Evolutionary conservation across 2,329 filamentous ascomycete genomes (phyloP).

Genomic region (Harringtonia aguacate): DNA sequence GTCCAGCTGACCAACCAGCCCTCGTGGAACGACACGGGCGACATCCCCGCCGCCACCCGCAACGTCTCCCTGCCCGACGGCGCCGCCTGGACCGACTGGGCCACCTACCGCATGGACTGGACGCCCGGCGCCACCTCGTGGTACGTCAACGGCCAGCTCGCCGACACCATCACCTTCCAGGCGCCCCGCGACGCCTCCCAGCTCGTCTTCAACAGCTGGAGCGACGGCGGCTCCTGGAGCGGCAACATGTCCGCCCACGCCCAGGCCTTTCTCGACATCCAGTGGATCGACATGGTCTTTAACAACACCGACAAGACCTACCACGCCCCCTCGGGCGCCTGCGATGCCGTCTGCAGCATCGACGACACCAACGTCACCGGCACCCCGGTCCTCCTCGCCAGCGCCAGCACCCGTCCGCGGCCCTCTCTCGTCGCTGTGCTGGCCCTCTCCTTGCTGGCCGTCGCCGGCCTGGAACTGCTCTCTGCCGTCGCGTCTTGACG

Average conservation of each 20-base stretch:
- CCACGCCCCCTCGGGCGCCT: conserved; percentile 12
- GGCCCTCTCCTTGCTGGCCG: no score
- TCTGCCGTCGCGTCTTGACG: no score
- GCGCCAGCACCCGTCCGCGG: background rate
- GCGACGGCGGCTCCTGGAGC: conserved; percentile 39
- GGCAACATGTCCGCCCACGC: conserved; percentile 31
- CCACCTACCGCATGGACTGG: conserved; percentile 42
- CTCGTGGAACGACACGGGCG: conserved; percentile 26
- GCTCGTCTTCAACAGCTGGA: conserved; percentile 41
- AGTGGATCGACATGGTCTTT: conserved; percentile 41
- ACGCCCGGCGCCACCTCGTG: conserved; percentile 32
- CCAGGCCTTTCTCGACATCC: conserved; percentile 35
- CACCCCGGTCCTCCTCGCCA: conserved; percentile 23
- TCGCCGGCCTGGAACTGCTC: no score
- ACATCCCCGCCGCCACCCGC: conserved; percentile 29
- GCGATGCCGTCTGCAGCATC: conserved; percentile 26
- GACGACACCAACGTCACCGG: conserved; percentile 23
- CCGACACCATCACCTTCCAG: conserved; percentile 34
- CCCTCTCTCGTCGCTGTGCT: no score
- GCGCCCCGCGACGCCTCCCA: conserved; percentile 34
- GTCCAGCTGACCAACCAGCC: conserved; percentile 43
- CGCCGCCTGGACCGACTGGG: conserved; percentile 34
- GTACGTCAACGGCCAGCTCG: conserved; percentile 35
- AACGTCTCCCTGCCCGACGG: conserved; percentile 25
- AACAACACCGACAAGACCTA: conserved; percentile 22